Evolutionary conservation across 2,329 filamentous ascomycete species (phyloP).

Genomic region (Metarhizium sp.): DNA sequence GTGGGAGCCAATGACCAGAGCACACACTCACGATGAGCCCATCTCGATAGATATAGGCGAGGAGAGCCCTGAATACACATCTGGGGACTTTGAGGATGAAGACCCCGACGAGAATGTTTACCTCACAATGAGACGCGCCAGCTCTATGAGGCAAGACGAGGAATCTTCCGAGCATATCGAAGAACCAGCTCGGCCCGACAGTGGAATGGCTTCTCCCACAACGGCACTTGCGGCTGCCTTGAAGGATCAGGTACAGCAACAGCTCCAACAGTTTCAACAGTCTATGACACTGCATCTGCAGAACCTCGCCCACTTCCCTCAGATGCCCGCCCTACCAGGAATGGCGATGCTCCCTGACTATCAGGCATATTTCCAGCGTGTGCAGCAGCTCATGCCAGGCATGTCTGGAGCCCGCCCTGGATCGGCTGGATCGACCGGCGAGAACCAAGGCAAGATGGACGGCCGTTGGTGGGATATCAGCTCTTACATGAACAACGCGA

Average conservation of each 20-base stretch:
- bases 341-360: conserved; percentile 62
- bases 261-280: conserved; percentile 70
- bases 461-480: conserved; percentile 61
- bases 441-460: conserved; percentile 33
- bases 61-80: conserved; percentile 36
- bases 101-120: conserved; percentile 28
- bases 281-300: conserved; percentile 57
- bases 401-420: conserved; percentile 43
- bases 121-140: conserved; percentile 25
- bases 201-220: conserved; percentile 41
- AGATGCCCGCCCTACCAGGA: conserved; percentile 45
- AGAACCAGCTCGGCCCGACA: conserved; percentile 23
- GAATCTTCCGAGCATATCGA: conserved; percentile 27
- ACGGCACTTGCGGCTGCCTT: conserved; percentile 58
- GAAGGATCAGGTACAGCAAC: conserved; percentile 63
- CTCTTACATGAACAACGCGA: conserved; percentile 37
- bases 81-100: conserved; percentile 33
- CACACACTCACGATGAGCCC: conserved; percentile 22
- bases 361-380: conserved; percentile 57
- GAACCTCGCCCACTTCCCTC: conserved; percentile 40
- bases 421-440: conserved; percentile 38
- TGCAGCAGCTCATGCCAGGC: conserved; percentile 64
- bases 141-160: conserved; percentile 16
- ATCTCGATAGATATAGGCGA: conserved; percentile 33
- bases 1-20: conserved; percentile 45